Evolutionary conservation across 140 eudicot species (phyloP), one percentile per base, ranked within the genome.

Genomic region (Oenanthe javanica): DNA sequence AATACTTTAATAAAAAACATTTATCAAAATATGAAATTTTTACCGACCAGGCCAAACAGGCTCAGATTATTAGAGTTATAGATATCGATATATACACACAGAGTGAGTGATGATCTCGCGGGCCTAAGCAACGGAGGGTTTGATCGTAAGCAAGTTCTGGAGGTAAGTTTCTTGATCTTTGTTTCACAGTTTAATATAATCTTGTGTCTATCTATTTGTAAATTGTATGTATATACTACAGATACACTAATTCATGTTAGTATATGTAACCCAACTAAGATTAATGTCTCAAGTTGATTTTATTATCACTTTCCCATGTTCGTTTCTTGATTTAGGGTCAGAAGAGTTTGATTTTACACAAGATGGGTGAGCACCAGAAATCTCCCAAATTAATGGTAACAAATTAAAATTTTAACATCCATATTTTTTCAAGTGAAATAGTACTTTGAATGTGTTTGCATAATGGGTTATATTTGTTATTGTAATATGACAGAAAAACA

Each of bases 401-500:
- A 80, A 52, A 40, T 48, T 6, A 1, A 12, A 12, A 9, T 40
- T 16, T 45, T 18, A 45, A 46, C 1, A 42, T 71, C 7, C 31
- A 9, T 36, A 0, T 21, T 5, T 36, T 49, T 63, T 31, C 18
- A 11, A 51, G 10, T 12, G 13, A 43, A 18, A 69, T 23, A 48
- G 27, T 43, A 3, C 0, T 67, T 67, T 36, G 31, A 21, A 13
- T 61, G 6, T 69, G 73, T 21, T 1, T 16, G 80, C 21, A 27
- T 77, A 12, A 82, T 31, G 31, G 31, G 6, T 48, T 18, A 19
- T 9, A 9, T 6, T 23, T 43, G 3, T 21, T 10, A 38, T 46
- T 82, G 31, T 74, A 4, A 43, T 43, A 46, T 55, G 52, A 45
- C 86, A 83, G 86, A 61, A 38, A 71, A 83, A 79, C 1, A 59